phyloP scores from a whole-genome alignment of 2,329 filamentous ascomycete genomes.

The Trichoderma endophyticum region DNA sequence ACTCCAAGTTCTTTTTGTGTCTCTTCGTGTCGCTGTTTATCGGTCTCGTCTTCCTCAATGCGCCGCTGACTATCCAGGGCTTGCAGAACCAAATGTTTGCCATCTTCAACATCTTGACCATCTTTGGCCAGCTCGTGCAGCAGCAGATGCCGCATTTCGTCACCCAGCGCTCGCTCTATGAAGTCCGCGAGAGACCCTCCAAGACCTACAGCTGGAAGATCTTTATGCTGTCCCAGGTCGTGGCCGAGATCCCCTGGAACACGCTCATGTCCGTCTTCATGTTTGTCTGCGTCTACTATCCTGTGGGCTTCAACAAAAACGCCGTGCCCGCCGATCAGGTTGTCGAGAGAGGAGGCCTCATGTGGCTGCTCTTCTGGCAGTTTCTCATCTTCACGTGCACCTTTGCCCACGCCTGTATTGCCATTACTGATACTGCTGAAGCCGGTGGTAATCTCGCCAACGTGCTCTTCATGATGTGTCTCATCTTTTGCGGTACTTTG shows the following conservation, averaged over 20 bases:
- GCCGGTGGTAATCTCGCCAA: slow-evolving; percentile 6
- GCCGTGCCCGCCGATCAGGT: background rate
- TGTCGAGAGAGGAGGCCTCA: background rate
- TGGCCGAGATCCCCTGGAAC: slow-evolving; percentile 6
- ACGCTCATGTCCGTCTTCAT: slow-evolving; percentile 10
- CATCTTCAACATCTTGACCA: slow-evolving; percentile 68
- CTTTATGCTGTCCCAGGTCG: slow-evolving; percentile 49
- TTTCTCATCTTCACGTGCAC: slow-evolving; percentile 28
- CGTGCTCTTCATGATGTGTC: slow-evolving; percentile 53
- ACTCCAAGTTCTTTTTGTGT: slow-evolving; percentile 62
- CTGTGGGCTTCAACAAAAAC: slow-evolving; percentile 5
- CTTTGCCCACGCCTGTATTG: slow-evolving; percentile 32
- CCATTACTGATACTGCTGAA: slow-evolving; percentile 10
- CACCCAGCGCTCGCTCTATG: slow-evolving; percentile 66
- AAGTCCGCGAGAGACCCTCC: slow-evolving; percentile 64
- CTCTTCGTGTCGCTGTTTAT: slow-evolving; percentile 56
- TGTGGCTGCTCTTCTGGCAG: slow-evolving; percentile 16
- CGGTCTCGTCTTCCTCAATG: slow-evolving; percentile 64
- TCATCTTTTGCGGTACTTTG: slow-evolving; percentile 72
- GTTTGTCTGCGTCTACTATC: slow-evolving; percentile 14
- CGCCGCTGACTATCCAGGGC: slow-evolving; percentile 36
- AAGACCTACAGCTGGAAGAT: slow-evolving; percentile 67
- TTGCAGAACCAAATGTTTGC: slow-evolving; percentile 70
- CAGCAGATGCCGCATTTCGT: slow-evolving; percentile 37
- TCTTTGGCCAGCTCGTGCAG: slow-evolving; percentile 48